Conservation (phyloP, 768 basidiomycete species). For the Mycena vitilis region DNA sequence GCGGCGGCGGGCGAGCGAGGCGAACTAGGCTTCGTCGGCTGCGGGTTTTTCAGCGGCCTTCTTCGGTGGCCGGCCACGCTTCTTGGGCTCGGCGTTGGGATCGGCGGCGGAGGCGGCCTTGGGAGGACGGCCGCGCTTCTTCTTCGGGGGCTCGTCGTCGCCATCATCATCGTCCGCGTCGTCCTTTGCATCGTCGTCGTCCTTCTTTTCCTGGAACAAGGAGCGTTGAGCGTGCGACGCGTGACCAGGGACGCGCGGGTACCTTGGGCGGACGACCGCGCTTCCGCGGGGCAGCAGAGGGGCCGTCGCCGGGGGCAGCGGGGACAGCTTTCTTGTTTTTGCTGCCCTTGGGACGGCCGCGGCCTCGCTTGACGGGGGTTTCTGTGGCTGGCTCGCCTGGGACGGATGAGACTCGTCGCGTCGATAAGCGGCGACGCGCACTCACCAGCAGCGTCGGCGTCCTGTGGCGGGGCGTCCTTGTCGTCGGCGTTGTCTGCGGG, state of each 20-base stretch:
- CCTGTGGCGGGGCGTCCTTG: conserved; percentile 40
- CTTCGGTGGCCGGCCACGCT: conserved; percentile 79
- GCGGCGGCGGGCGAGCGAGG: conserved; percentile 11
- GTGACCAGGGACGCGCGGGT: conserved; percentile 30
- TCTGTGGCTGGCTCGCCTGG: conserved; percentile 51
- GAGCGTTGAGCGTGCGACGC: conserved; percentile 32
- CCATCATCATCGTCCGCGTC: conserved; percentile 39
- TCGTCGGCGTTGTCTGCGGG: conserved; percentile 40
- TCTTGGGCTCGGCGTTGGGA: conserved; percentile 66
- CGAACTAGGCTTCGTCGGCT: conserved; percentile 31
- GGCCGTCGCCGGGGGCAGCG: conserved; percentile 47
- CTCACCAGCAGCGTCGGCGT: conserved; percentile 42
- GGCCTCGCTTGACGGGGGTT: conserved; percentile 74
- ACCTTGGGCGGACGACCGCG: conserved; percentile 79
- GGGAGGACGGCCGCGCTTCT: conserved; percentile 80
- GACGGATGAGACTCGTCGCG: conserved; percentile 15
- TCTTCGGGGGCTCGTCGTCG: conserved; percentile 67
- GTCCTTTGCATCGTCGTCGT: conserved; percentile 35
- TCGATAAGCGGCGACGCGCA: conserved; percentile 36
- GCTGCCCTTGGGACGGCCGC: conserved; percentile 91
- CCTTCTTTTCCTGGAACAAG: conserved; percentile 37
- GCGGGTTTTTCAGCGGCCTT: conserved; percentile 42
- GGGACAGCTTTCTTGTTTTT: conserved; percentile 69
- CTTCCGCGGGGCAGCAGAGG: conserved; percentile 59
- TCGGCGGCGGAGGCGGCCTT: conserved; percentile 72